Conservation (phyloP, 129 eudicot species). For the Heracleum sosnowskyi region DNA sequence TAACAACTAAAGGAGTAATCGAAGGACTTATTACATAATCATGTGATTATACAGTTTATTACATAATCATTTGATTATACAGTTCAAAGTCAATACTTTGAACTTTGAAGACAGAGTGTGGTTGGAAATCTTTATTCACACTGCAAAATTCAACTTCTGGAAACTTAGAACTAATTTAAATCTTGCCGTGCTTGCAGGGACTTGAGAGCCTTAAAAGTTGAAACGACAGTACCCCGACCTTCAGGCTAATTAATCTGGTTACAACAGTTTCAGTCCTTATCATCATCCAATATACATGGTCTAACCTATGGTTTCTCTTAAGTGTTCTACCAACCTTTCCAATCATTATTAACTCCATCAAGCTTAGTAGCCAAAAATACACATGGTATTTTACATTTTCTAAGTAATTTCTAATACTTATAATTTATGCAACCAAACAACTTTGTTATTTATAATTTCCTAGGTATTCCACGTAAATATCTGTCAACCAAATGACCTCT, state of each 20-base stretch:
- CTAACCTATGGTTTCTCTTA: neutral
- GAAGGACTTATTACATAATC: neutral
- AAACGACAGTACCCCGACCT: neutral
- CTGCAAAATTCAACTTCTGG: neutral
- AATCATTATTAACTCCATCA: neutral
- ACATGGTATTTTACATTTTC: no score
- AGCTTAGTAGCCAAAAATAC: no score
- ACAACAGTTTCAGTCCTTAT: neutral
- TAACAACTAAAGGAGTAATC: no score
- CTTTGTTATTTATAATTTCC: no score
- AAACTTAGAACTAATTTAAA: neutral
- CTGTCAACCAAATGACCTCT: no score
- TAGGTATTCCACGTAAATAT: no score
- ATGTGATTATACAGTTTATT: neutral
- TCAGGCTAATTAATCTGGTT: neutral
- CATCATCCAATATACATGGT: neutral
- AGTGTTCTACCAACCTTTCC: neutral
- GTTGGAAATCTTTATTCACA: neutral
- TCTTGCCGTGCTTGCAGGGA: neutral
- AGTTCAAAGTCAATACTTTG: neutral
- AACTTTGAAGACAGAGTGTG: neutral
- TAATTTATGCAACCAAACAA: no score
- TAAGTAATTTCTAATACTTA: no score
- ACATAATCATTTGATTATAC: neutral
- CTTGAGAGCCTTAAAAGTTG: neutral